Evolutionary conservation across 1,284 basidiomycete species (phyloP).

Genomic region (Athelia psychrophila): DNA sequence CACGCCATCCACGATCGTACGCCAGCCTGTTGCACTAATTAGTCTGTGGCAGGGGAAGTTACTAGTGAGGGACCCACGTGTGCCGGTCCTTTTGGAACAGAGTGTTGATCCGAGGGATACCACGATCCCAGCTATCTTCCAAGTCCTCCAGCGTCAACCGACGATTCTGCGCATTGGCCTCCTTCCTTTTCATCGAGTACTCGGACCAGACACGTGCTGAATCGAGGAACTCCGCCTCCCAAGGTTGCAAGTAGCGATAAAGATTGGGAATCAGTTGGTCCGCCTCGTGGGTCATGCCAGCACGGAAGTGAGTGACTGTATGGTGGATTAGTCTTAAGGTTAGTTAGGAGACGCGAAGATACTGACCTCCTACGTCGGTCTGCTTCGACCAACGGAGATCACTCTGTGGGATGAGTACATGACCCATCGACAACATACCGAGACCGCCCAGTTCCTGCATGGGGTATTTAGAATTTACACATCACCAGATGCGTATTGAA

Average conservation of each 20-base stretch:
- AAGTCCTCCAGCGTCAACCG: conserved; percentile 96
- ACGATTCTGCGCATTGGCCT: conserved; percentile 96
- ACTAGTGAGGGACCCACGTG: conserved; percentile 53
- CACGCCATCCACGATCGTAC: conserved; percentile 97
- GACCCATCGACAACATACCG: conserved; percentile 99
- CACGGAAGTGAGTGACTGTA: conserved; percentile 91
- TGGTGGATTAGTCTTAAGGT: conserved; percentile 8
- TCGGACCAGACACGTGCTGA: conserved; percentile 99
- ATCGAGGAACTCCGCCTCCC: conserved; percentile 99
- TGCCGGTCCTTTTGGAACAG: conserved; percentile 98
- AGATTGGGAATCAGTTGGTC: conserved; percentile 95
- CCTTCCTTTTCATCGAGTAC: conserved; percentile 99
- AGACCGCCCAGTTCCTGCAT: conserved; percentile 88
- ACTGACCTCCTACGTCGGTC: conserved; percentile 84
- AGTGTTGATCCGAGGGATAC: conserved; percentile 97
- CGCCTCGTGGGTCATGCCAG: conserved; percentile 95
- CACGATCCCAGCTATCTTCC: conserved; percentile 97
- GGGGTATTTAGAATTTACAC: conserved; percentile 7
- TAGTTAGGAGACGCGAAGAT: conserved; percentile 12
- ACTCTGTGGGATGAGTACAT: conserved; percentile 96
- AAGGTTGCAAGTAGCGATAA: conserved; percentile 97
- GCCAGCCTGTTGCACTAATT: conserved; percentile 61
- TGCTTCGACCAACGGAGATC: conserved; percentile 98
- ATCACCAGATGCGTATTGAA: background rate
- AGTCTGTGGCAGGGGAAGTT: background rate